A percentile compares a stretch with the other conserved stretches of the same genome.
Evolutionary conservation across 768 basidiomycete genomes (phyloP).

Genomic region (Hysterangium stoloniferum): DNA sequence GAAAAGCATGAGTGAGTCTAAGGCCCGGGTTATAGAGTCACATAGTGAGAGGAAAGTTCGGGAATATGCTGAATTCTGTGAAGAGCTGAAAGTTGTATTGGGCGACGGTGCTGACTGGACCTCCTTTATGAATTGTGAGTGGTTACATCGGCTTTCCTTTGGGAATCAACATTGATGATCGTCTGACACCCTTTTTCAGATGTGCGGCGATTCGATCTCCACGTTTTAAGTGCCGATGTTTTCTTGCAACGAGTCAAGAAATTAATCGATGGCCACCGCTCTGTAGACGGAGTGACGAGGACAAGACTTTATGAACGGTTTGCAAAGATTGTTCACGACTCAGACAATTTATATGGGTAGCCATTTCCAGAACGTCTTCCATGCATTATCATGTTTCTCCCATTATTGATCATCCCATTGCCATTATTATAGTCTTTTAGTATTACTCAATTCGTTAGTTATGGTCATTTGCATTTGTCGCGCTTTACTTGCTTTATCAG

Average conservation of each 20-base stretch:
- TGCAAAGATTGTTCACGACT: conserved; percentile 4
- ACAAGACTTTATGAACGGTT: conserved; percentile 6
- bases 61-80: conserved; percentile 4
- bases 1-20: background rate
- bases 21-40: background rate
- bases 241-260: conserved; percentile 9
- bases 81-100: conserved; percentile 3
- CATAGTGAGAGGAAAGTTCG: background rate
- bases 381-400: background rate
- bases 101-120: conserved; percentile 8
- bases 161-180: background rate
- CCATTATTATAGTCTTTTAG: background rate
- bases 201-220: conserved; percentile 8
- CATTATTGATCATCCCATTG: background rate
- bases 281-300: background rate
- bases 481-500: background rate
- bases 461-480: background rate
- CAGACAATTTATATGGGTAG: conserved; percentile 3
- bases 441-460: background rate
- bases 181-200: background rate
- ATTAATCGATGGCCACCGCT: conserved; percentile 4
- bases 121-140: conserved; percentile 10
- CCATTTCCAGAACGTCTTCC: background rate
- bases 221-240: conserved; percentile 5
- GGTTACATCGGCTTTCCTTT: background rate